Evolutionary conservation across 768 basidiomycete genomes (phyloP), one percentile per base, ranked within the genome.

Genomic region (Dacryopinax spathularia): DNA sequence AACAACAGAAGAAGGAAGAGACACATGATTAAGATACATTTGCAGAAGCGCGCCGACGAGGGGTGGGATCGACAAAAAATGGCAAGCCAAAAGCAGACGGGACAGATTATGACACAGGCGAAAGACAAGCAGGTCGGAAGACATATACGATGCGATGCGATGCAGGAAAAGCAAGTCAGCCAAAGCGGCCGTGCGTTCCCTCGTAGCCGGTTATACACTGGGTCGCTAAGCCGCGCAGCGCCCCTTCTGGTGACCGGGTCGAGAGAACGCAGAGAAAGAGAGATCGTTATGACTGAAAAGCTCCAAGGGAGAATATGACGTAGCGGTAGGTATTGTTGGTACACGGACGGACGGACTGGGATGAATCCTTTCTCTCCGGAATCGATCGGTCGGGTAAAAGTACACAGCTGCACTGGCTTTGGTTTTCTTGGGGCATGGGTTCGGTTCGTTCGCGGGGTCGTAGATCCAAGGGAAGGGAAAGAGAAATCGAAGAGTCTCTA

Each of bases 271-370:
- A 9, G 48, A 31, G 48, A 31, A 44, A 56, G n/a, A n/a, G n/a
- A n/a, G n/a, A 56, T 56, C 48, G 48, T 27, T 3, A 56, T 25
- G 48, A 56, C 48, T 56, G 48, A 29, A n/a, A n/a, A 31, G 48
- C 48, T 56, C 48, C 48, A 56, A 56, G 48, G 48, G 48, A 56
- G 48, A 56, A 56, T 56, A 56, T 56, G 48, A 56, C 48, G 48
- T 56, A 56, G 25, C 25, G 48, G 48, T 56, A 56, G n/a, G n/a
- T n/a, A n/a, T n/a, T 56, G 48, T 10, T 56, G 48, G 29, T 56
- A 56, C 48, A 56, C 18, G 31, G 48, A 56, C n/a, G n/a, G n/a
- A n/a, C n/a, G n/a, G n/a, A n/a, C n/a, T n/a, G n/a, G n/a, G n/a
- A n/a, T n/a, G n/a, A n/a, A n/a, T n/a, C n/a, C n/a, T n/a, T n/a